These are phyloP conservation scores for Stemphylium lycopersici DNA, from an alignment of 2,329 filamentous ascomycete genomes.

Conservation along the genomic window DNA sequence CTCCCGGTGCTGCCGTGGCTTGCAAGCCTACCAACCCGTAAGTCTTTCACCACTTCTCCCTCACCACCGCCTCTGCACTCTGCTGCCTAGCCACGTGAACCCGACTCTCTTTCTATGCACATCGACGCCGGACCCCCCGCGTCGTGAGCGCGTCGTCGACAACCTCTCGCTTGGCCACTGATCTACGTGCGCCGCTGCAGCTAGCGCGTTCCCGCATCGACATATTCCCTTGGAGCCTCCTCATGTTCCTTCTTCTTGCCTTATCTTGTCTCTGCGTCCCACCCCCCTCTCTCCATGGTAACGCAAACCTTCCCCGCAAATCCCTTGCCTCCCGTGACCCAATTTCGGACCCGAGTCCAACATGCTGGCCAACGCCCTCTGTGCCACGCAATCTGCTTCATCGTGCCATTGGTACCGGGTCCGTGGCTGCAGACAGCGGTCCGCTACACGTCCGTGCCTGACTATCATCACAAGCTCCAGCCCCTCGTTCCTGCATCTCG, in stretches of 20 bases:
- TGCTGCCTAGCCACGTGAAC: neutral
- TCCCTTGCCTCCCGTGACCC: neutral
- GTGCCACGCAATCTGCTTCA: conserved; percentile 2
- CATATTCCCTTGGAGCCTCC: neutral
- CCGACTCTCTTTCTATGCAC: neutral
- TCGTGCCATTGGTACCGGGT: conserved; percentile 13
- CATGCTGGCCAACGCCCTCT: conserved; percentile 12
- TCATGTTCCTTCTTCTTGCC: conserved; percentile 1
- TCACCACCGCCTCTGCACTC: neutral
- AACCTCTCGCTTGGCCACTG: conserved; percentile 38
- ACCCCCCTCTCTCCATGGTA: neutral
- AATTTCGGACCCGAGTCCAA: conserved; percentile 7
- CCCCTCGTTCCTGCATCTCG: neutral
- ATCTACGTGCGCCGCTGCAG: conserved; percentile 43
- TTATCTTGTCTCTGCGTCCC: neutral
- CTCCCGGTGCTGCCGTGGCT: conserved; percentile 19
- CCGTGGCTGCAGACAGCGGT: conserved; percentile 17
- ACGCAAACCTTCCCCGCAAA: neutral
- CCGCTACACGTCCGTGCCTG: conserved; percentile 13
- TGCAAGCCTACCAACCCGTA: conserved; percentile 19
- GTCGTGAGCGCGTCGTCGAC: conserved; percentile 27
- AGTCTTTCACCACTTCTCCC: conserved; percentile 14
- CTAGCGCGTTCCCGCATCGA: conserved; percentile 30
- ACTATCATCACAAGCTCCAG: conserved; percentile 4
- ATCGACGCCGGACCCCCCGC: conserved; percentile 22